Percentiles rank a stretch among this genome's conserved stretches.
These are phyloP conservation scores for Singerocomus rubriflavus DNA, from an alignment of 1,284 basidiomycete species.

Conservation along the genomic window DNA sequence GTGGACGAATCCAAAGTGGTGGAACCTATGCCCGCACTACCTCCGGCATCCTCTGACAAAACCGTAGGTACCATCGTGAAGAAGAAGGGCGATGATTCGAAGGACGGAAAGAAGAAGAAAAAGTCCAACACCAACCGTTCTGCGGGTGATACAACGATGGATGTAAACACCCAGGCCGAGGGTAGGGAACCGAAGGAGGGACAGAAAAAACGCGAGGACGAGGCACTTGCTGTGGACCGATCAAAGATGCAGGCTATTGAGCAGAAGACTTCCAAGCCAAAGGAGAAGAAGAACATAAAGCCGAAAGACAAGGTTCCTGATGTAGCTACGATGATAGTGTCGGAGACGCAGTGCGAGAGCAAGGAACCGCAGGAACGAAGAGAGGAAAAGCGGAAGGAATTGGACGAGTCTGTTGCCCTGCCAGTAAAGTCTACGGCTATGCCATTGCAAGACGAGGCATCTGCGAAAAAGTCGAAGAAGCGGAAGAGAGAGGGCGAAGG, in stretches of 20 bases:
- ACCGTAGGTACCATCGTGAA: too few species aligned
- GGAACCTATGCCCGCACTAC: too few species aligned
- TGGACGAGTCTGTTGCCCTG: not conserved
- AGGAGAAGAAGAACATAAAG: conserved; percentile 29
- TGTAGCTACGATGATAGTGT: not conserved
- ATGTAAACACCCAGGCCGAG: not conserved
- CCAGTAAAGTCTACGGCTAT: not conserved
- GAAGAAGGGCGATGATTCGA: conserved; percentile 10
- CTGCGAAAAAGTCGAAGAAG: conserved; percentile 23
- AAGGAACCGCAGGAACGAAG: conserved; percentile 8
- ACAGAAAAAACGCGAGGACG: conserved; percentile 13
- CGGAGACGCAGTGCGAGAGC: not conserved
- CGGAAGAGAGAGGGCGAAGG: conserved; percentile 18
- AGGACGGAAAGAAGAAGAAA: conserved; percentile 26
- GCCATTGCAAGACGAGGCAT: not conserved
- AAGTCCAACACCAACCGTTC: conserved; percentile 13
- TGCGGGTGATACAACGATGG: not conserved
- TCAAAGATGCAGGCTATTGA: not conserved
- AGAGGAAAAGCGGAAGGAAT: conserved; percentile 7
- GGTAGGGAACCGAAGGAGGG: not conserved
- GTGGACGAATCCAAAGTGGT: too few species aligned
- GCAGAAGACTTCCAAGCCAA: conserved; percentile 7
- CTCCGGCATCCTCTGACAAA: too few species aligned
- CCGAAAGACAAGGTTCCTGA: conserved; percentile 7
- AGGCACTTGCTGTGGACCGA: not conserved